Base-by-base conservation (phyloP, 2,329 filamentous ascomycete genomes). In the Colletotrichum tanaceti region DNA sequence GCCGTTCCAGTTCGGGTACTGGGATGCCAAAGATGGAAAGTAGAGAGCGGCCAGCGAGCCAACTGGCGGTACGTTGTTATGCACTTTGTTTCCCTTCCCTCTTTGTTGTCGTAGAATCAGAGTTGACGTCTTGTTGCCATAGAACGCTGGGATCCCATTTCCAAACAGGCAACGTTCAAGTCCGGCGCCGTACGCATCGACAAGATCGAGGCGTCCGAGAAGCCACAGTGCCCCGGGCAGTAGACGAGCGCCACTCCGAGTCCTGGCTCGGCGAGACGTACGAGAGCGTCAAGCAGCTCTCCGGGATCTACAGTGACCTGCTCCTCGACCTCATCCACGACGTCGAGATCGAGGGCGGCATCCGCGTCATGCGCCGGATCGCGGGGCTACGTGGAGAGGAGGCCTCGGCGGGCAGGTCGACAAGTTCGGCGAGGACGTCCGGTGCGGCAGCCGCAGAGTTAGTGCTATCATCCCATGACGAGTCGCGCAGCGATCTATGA, bases 1-100 rank as follows among this genome's bases (percentile, higher is more conserved):
- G n/a, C 78, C 78, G 3, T 80, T 80, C 53, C 79, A 80, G 58
- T 79, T 77, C 71, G 77, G 77, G 9, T 79, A 80, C 58, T 80
- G 72, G 52, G 79, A 80, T 71, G 70, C 72, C 10, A 73, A 74
- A n/a, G 76, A 77, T 53, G 75, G 73, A 7, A 58, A 58, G 39
- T 20, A 22, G 10, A 58, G 54, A 35, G 79, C 78, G 9, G 79
- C 77, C 0, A 80, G 80, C 70, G 78, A 80, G 63, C 72, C 80
- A 13, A 80, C 79, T 13, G 73, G 74, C 35, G 74, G 77, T 79
- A 74, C 63, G 71, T 38, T 32, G 28, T 32, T 32, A n/a, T n/a
- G 5, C 18, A 7, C 16, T 2, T 24, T 3, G 1, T 11, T 24
- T 9, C 4, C 11, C 20, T 4, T 13, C 4, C 22, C 5, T 24